Percentiles rank a stretch among this genome's conserved stretches.
Conservation (phyloP, 192 early-diverging fungal genomes). For the Umbelopsis vinacea region DNA sequence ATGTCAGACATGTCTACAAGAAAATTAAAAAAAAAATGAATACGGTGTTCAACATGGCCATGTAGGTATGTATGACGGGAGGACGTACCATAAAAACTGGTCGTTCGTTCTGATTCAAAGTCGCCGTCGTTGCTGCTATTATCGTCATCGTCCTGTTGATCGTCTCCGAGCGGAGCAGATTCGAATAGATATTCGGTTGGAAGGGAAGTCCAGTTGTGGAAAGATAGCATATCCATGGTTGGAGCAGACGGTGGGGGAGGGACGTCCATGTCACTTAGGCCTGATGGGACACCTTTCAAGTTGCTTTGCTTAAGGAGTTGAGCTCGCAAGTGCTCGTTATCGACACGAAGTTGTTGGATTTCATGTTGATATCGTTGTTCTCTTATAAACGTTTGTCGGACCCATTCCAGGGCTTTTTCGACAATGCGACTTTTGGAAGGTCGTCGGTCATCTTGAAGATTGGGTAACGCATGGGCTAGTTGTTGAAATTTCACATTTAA, state of each 20-base stretch:
- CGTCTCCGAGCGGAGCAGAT: background rate
- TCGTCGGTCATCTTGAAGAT: slow-evolving; percentile 66
- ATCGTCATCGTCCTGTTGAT: slow-evolving; percentile 5
- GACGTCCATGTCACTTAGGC: background rate
- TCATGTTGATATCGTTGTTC: slow-evolving; percentile 25
- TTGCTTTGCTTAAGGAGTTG: slow-evolving; percentile 3
- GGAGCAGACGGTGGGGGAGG: background rate
- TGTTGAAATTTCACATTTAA: slow-evolving; percentile 80
- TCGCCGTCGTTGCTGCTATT: slow-evolving; percentile 2
- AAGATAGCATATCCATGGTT: background rate
- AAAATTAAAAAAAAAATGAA: no score
- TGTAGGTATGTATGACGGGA: no score
- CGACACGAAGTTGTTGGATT: slow-evolving; percentile 15
- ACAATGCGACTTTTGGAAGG: slow-evolving; percentile 81
- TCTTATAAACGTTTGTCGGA: slow-evolving; percentile 7
- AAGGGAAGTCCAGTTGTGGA: background rate
- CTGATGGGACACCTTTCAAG: background rate
- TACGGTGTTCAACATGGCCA: no score
- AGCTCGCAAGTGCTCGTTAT: slow-evolving; percentile 15
- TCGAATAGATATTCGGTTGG: background rate
- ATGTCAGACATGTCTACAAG: no score
- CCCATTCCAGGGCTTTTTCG: slow-evolving; percentile 71
- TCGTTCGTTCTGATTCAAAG: background rate
- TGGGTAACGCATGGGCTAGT: slow-evolving; percentile 74
- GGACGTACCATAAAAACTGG: slow-evolving; percentile 17